Base-by-base conservation (phyloP, 768 basidiomycete genomes). In the Neoboletus brunneissimus region DNA sequence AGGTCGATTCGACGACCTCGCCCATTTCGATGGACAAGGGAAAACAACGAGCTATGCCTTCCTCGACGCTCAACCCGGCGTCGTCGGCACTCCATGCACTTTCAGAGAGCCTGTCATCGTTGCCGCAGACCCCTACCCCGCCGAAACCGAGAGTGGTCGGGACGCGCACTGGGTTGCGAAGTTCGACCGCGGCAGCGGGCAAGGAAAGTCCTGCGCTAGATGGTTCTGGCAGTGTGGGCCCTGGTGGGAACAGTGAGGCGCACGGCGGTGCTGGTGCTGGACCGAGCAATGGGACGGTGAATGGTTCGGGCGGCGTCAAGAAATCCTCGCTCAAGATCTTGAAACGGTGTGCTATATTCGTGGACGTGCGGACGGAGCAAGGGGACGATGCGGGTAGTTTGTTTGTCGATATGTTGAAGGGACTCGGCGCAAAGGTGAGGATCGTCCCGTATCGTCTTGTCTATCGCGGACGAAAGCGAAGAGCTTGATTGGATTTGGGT, bases 371-470 rank as follows among this genome's bases (percentile, higher is more conserved):
- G 59, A 84, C 83, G 13, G 81, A 80, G 34, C 84, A 86, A 55
- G 91, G 89, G 0, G 90, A 91, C 51, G 85, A 95, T 64, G 90
- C 89, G 0, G 87, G 89, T 0, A 81, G 81, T 25, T 72, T 93
- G 62, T 95, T 95, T 64, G 81, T 86, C 15, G 89, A 94, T 47
- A 91, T 94, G 87, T 70, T 95, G 60, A 81, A 81, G 60, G 79
- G 79, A 31, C 74, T 94, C 11, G 94, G 94, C 20, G 94, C 94
- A 43, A 84, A 82, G 78, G 94, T 94, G 60, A 57, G 81, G 16
- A 31, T 68, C 10, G 20, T 23, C 10, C 48, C 38, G 16, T 54
- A 5, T 22, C 3, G 18, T 57, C 22, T 46, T 13, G 22, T 37
- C 6, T 25, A 38, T 13, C 35, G 20, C 34, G 9, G 12, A 12